Conservation (phyloP, 169 alveolate genomes). For the Cryptosporidium baileyi region DNA sequence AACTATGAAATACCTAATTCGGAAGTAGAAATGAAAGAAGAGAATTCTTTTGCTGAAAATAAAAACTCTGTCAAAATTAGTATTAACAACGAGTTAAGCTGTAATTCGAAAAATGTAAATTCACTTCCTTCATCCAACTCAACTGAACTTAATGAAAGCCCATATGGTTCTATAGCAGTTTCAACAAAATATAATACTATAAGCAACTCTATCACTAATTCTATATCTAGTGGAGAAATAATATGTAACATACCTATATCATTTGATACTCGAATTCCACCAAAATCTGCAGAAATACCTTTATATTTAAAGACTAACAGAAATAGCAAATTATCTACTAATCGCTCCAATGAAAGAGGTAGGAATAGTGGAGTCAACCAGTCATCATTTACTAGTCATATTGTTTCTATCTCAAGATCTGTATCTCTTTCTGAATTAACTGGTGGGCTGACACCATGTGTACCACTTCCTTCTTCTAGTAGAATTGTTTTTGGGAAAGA, state of each 20-base stretch:
- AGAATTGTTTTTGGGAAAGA: background rate
- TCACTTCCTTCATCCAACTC: constrained; percentile 44
- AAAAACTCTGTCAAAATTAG: background rate
- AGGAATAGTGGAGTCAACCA: background rate
- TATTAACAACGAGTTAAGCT: background rate
- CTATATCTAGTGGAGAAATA: background rate
- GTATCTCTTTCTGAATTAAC: constrained; percentile 9
- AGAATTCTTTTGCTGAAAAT: background rate
- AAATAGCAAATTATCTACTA: background rate
- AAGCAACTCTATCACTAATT: background rate
- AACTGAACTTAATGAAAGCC: constrained; percentile 43
- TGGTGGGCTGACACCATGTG: background rate
- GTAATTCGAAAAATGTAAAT: background rate
- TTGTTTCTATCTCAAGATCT: constrained; percentile 35
- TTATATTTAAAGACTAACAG: background rate
- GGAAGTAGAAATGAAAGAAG: constrained; percentile 7
- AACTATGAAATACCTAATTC: background rate
- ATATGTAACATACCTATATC: background rate
- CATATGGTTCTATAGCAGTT: background rate
- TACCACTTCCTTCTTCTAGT: background rate
- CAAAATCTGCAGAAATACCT: background rate
- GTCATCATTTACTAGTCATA: background rate
- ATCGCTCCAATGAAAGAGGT: background rate
- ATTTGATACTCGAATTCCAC: constrained; percentile 5
- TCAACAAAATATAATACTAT: background rate